Base-by-base conservation (phyloP, 78 protist genomes). In the Pigoraptor vietnamica region DNA sequence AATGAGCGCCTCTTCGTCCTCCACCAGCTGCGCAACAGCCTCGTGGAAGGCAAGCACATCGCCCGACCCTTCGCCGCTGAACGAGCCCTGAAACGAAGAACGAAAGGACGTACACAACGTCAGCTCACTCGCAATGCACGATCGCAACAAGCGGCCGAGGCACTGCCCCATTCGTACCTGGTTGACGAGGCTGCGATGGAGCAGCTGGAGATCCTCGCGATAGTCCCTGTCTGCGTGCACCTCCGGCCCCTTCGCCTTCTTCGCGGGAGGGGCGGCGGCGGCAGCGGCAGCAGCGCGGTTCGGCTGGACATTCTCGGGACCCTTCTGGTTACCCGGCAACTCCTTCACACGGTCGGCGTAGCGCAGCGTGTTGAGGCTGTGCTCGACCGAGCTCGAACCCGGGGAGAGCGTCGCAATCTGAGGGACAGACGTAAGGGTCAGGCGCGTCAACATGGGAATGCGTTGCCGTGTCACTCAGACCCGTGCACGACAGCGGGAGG, bases 321-420 rank as follows among this genome's bases (percentile, higher is more conserved):
- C 86, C 86, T 23, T 32, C 24, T 32, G 36, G 24, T 81, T 81
- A 19, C 86, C 86, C n/a, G 79, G 94, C 90, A 96, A 40, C 88
- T 93, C 98, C 89, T 97, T 96, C n/a, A 96, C 98, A 36, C 98
- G 95, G 90, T 96, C 95, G 2, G 98, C 98, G 91, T 98, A 98
- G 10, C 99, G 94, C 37, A 98, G 94, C 0, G 99, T 98, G 96
- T 98, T 98, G 82, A 98, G 94, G 2, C 98, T 96, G 93, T 98
- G 96, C 55, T 96, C 98, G 55, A 96, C 94, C 1, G 95, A 83
- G n/a, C 90, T 0, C 21, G 91, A 39, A 84, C 93, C 91, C 2
- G 99, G 99, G 0, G 97, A 90, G 33, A 98, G 86, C 81, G 94
- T 94, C 33, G 98, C 98, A 91, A 98, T 97, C 67, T 48, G 67